Base-by-base conservation (phyloP, 2,329 filamentous ascomycete species). In the Alternaria brassicicola region DNA sequence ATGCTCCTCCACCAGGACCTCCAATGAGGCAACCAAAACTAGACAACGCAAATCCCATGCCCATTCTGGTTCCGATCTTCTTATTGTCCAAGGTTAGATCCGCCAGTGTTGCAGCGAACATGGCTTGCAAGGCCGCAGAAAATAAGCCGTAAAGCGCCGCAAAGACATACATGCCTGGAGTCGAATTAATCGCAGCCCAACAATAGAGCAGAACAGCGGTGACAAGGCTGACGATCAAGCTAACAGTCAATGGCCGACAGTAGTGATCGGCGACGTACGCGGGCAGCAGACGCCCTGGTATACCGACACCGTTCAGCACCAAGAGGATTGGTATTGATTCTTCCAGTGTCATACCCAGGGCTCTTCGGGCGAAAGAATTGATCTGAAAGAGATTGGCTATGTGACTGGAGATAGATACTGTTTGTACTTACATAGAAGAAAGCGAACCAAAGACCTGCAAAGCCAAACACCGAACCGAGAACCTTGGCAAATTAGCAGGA, bases 231-330 rank as follows among this genome's bases (percentile, higher is more conserved):
- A 72, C 70, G 3, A 74, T 71, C 13, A 80, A 68, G 59, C 79
- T 76, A 1, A 78, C 76, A 52, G 82, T 78, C 13, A 83, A 62
- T 2, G 78, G 71, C 1, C 81, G 81, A 35, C 80, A 57, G 46
- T 61, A 69, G 26, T 67, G 70, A 48, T 80, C 78, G 0, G 81
- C 81, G 4, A 84, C 58, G 7, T 80, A 75, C 4, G 79, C 79
- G 0, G 82, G 83, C 0, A 83, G 66, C 1, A 85, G 72, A 6
- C 84, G 79, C 0, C 84, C 84, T 7, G 82, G 75, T 7, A 84
- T 74, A 0, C 82, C 82, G 0, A 80, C 78, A 1, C 79, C 82
- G 67, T 67, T 68, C 19, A 68, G 51, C 48, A 85, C 77, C 45
- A 85, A 81, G 2, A 83, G 74, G 4, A 85, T 71, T 23, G 85